phyloP scores from a whole-genome alignment of 2,329 filamentous ascomycete species.

The Colletotrichum salicis region DNA sequence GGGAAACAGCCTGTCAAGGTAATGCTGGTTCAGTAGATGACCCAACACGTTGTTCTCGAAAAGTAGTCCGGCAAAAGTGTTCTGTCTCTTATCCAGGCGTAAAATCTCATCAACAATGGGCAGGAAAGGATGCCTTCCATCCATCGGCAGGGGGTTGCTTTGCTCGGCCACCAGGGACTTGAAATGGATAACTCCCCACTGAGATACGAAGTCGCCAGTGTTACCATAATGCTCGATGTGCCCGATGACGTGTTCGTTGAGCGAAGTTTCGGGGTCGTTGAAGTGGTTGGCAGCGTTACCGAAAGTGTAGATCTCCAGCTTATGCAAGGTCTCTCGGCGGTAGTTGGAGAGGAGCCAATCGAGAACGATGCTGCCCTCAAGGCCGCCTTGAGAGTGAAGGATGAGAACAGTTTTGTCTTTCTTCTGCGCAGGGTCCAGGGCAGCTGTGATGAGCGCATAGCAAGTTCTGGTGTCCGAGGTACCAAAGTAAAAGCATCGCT shows the following conservation, averaged over 20 bases:
- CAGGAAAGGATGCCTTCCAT: conserved; percentile 46
- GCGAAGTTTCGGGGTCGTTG: conserved; percentile 69
- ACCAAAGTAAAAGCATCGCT: conserved; percentile 78
- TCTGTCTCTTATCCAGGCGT: conserved; percentile 39
- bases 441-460: conserved; percentile 70
- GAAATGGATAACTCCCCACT: conserved; percentile 80
- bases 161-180: conserved; percentile 23
- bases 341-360: conserved; percentile 82
- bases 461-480: conserved; percentile 74
- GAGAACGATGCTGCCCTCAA: conserved; percentile 77
- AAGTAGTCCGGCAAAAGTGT: conserved; percentile 71
- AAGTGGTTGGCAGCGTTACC: conserved; percentile 84
- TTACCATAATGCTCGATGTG: conserved; percentile 87
- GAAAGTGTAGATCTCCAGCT: conserved; percentile 83
- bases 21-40: conserved; percentile 70
- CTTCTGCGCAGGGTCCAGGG: conserved; percentile 61
- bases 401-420: conserved; percentile 79
- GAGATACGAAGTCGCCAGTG: conserved; percentile 76
- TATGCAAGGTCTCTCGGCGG: conserved; percentile 70
- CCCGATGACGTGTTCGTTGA: conserved; percentile 65
- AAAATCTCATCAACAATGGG: conserved; percentile 7
- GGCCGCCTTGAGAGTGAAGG: conserved; percentile 81
- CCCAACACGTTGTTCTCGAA: conserved; percentile 66
- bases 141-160: conserved; percentile 56
- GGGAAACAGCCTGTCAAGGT: conserved; percentile 71